Evolutionary conservation across 2,329 filamentous ascomycete genomes (phyloP).

Genomic region (Colletotrichum musae): DNA sequence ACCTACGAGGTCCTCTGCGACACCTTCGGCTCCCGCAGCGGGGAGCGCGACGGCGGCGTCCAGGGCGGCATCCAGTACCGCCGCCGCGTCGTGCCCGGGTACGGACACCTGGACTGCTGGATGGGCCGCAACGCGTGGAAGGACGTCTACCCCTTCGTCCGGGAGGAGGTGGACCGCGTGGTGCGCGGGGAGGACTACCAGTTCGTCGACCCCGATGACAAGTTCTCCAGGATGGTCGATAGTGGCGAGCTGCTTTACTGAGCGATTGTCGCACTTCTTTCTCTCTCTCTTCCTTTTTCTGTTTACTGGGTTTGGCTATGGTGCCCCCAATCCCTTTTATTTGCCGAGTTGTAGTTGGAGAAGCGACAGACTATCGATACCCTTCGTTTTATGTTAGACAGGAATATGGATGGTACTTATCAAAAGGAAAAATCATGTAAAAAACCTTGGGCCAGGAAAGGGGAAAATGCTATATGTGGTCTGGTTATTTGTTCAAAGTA

Average conservation of each 20-base stretch:
- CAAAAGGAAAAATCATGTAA: neutral
- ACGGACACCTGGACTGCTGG: conserved; percentile 74
- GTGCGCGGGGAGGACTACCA: conserved; percentile 57
- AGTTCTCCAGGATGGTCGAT: conserved; percentile 58
- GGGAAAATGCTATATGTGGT: too few species aligned
- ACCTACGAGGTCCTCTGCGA: conserved; percentile 68
- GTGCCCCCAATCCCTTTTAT: too few species aligned
- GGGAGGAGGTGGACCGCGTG: conserved; percentile 69
- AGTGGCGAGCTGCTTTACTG: conserved; percentile 57
- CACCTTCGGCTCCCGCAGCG: conserved; percentile 60
- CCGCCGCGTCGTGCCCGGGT: conserved; percentile 67
- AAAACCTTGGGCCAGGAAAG: neutral
- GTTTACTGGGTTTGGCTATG: neutral
- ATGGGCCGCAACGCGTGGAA: conserved; percentile 72
- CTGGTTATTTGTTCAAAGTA: neutral
- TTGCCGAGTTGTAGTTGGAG: too few species aligned
- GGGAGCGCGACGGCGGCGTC: conserved; percentile 33
- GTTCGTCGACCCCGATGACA: conserved; percentile 60
- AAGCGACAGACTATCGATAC: neutral
- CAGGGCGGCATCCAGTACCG: conserved; percentile 60
- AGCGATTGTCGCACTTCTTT: too few species aligned
- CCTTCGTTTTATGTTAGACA: neutral
- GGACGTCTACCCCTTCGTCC: conserved; percentile 71
- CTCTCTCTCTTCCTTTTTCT: neutral
- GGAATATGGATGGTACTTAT: neutral